phyloP scores from a whole-genome alignment of 2,329 filamentous ascomycete species.

The Lachnellula arida region DNA sequence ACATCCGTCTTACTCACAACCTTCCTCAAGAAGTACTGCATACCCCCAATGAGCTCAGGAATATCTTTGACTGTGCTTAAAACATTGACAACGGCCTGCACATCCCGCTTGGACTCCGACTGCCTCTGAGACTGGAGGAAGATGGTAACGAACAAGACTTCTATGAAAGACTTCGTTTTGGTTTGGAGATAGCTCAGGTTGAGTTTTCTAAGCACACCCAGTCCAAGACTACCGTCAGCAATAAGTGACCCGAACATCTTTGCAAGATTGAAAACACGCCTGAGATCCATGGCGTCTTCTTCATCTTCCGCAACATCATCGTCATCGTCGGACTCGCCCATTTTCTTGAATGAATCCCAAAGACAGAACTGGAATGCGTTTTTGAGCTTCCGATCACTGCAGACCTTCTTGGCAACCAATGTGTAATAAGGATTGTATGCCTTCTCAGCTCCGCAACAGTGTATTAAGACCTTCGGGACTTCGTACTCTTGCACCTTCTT shows the following conservation, averaged over 20 bases:
- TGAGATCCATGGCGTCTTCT: conserved; percentile 45
- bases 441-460: conserved; percentile 78
- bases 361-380: conserved; percentile 85
- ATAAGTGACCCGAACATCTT: conserved; percentile 62
- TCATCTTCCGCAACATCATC: conserved; percentile 58
- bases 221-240: conserved; percentile 51
- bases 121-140: conserved; percentile 61
- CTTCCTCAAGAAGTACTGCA: conserved; percentile 77
- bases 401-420: conserved; percentile 74
- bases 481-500: conserved; percentile 84
- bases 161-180: conserved; percentile 73
- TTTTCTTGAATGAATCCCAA: conserved; percentile 77
- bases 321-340: conserved; percentile 69
- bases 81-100: conserved; percentile 57
- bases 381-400: conserved; percentile 66
- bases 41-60: conserved; percentile 64
- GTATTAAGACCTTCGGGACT: conserved; percentile 80
- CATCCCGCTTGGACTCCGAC: conserved; percentile 44
- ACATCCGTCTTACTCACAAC: conserved; percentile 63
- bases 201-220: conserved; percentile 63
- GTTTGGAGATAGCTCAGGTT: conserved; percentile 74
- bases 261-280: conserved; percentile 62
- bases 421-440: conserved; percentile 93
- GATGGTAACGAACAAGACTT: conserved; percentile 72
- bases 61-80: conserved; percentile 61